Evolutionary conservation across 2,329 filamentous ascomycete species (phyloP), one percentile per base, ranked within the genome.

Genomic region (Monosporascus sp.): DNA sequence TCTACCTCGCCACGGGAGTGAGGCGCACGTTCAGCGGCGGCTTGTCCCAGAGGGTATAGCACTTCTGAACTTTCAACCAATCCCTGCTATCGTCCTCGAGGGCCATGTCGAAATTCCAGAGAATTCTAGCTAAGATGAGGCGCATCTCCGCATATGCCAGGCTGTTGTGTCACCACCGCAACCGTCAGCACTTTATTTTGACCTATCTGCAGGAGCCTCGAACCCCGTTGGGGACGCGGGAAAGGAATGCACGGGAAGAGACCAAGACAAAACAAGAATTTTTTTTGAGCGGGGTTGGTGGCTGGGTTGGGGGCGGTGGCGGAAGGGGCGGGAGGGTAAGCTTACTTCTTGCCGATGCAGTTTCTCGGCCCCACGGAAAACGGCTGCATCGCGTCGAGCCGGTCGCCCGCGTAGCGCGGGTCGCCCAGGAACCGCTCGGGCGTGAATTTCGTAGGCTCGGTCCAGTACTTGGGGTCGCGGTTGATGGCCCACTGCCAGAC

Each of bases 101-200:
- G 17, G 54, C 53, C 54, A 75, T 52, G 49, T 75, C 72, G 56
- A 75, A 75, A 50, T 70, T 70, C 52, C 64, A 75, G 5, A 75
- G 53, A 17, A 75, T 55, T n/a, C 63, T 63, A 6, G 71, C 68
- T 2, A 75, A 52, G 37, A 74, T 69, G 38, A 75, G 57, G 31
- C 72, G 68, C 70, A 75, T 73, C 61, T 76, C 73, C 7, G 65
- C 66, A 50, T 73, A 72, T 8, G 73, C 72, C 36, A 75, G 65
- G 52, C 70, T 74, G 45, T 48, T 8, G 41, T 24, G 48, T 63
- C 17, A 63, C 55, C 34, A 54, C 55, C 34, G 53, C 51, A 44
- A 19, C 6, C 17, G 40, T 50, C 49, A 50, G 49, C 40, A 51
- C 44, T 51, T 17, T 31, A 34, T 51, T 19, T 8, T n/a, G 16